Base-by-base conservation (phyloP, 2,329 filamentous ascomycete genomes). In the Botrytis porri region DNA sequence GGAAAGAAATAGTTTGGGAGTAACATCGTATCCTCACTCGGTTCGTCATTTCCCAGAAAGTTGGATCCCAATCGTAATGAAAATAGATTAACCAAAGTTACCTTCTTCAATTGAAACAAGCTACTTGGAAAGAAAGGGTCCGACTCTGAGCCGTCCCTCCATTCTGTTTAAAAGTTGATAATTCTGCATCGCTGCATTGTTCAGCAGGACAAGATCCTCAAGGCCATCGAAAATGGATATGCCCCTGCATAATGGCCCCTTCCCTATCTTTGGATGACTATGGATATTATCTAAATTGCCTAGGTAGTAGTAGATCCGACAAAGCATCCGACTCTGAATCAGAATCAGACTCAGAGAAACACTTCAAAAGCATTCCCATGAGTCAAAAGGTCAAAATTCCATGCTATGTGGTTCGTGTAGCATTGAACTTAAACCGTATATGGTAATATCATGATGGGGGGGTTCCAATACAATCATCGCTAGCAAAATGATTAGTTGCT, bases 11-110 rank as follows among this genome's bases (percentile, higher is more conserved):
- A 37, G 37, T 35, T 35, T 60, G 39, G 32, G 32, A 37, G 67
- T 70, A 70, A 70, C 67, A 69, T 69, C 66, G 66, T 60, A 70
- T 70, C 51, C 39, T 70, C 22, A 29, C 22, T 54, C 45, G 16
- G 25, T 29, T 66, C 32, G 32, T 39, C 64, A 32, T 39, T 54
- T 54, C 32, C 35, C 37, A 54, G 51, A 67, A 22, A 54, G 25
- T 67, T 54, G 45, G 64, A 67, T 39, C 35, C 37, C n/a, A 20
- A 54, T 51, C 1, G 14, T 7, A 16, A 29, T 54, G 45, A 39
- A 54, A 54, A 39, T 9, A 29, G 29, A 67, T 54, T 54, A 48
- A 65, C 10, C 4, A 48, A 64, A 65, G 43, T 65, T 37, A 65
- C 62, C 62, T 65, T 32, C 39, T 64, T 65, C 41, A 65, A 65